phyloP scores from a whole-genome alignment of 169 alveolate species.

The Plasmodium sp. region DNA sequence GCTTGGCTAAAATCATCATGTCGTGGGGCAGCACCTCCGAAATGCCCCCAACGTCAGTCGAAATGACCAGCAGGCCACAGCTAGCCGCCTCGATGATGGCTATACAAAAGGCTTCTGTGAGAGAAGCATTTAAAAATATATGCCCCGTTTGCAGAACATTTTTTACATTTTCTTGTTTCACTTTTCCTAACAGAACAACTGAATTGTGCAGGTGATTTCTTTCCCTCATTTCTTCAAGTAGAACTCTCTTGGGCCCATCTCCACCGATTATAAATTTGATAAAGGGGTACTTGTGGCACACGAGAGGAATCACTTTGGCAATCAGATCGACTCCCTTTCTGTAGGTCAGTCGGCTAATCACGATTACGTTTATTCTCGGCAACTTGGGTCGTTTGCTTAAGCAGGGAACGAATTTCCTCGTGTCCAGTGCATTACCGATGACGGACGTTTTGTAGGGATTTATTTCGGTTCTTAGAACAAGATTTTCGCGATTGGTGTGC shows the following conservation, averaged over 20 bases:
- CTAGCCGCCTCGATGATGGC: conserved; percentile 99
- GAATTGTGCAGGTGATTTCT: conserved; percentile 93
- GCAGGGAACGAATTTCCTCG: conserved; percentile 83
- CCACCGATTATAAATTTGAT: conserved; percentile 94
- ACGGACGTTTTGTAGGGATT: conserved; percentile 94
- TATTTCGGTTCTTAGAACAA: conserved; percentile 94
- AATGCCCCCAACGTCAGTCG: conserved; percentile 99
- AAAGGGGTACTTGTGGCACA: conserved; percentile 94
- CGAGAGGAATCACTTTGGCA: conserved; percentile 96
- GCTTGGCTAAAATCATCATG: conserved; percentile 83
- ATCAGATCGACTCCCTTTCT: conserved; percentile 98
- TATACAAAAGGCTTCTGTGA: conserved; percentile 99
- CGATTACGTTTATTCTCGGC: conserved; percentile 93
- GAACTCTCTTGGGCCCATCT: conserved; percentile 96
- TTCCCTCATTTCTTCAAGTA: conserved; percentile 95
- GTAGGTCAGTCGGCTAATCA: conserved; percentile 96
- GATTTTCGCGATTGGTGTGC: conserved; percentile 96
- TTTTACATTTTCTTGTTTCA: conserved; percentile 95
- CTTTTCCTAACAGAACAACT: conserved; percentile 93
- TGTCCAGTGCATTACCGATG: conserved; percentile 90
- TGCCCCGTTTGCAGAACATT: conserved; percentile 96
- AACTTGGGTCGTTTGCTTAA: conserved; percentile 83
- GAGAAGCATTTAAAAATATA: conserved; percentile 97
- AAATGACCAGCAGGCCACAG: conserved; percentile 97
- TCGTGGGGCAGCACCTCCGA: conserved; percentile 92